A percentile compares a stretch with the other conserved stretches of the same genome.
Conservation (phyloP, 345 rosid genomes). For the Sonneratia caseolaris region DNA sequence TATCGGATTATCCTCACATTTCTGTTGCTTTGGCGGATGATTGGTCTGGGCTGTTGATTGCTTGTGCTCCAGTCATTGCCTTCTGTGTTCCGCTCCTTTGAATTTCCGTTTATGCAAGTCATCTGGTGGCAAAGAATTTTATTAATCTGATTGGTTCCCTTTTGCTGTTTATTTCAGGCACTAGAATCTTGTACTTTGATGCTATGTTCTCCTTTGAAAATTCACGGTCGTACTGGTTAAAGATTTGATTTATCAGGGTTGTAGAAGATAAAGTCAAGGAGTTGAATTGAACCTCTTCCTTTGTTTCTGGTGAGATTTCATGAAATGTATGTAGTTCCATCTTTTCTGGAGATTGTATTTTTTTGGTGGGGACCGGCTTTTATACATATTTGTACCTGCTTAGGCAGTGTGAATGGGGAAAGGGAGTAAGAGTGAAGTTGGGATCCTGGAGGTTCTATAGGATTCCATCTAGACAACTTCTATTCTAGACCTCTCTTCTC, state of each 20-base stretch:
- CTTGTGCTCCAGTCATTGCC: no score
- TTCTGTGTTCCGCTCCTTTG: no score
- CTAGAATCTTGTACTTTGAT: no score
- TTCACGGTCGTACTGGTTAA: background rate
- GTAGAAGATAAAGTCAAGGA: background rate
- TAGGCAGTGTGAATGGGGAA: background rate
- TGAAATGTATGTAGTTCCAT: background rate
- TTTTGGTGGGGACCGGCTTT: background rate
- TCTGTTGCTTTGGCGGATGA: background rate
- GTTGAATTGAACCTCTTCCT: background rate
- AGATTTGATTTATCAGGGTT: background rate
- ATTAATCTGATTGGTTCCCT: background rate
- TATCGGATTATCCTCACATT: background rate
- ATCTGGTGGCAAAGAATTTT: background rate
- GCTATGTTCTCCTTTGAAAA: background rate
- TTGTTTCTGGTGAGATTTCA: background rate
- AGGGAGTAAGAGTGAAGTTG: background rate
- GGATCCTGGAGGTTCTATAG: background rate
- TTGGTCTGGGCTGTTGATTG: background rate
- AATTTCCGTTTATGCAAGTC: no score
- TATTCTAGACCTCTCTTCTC: background rate
- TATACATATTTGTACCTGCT: background rate
- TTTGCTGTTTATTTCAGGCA: background rate
- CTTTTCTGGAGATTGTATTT: background rate
- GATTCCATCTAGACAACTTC: background rate